Percentiles rank a stretch among this genome's conserved stretches.
These are phyloP conservation scores for Auriculariales sp. DNA, from an alignment of 768 basidiomycete genomes.

Conservation along the genomic window DNA sequence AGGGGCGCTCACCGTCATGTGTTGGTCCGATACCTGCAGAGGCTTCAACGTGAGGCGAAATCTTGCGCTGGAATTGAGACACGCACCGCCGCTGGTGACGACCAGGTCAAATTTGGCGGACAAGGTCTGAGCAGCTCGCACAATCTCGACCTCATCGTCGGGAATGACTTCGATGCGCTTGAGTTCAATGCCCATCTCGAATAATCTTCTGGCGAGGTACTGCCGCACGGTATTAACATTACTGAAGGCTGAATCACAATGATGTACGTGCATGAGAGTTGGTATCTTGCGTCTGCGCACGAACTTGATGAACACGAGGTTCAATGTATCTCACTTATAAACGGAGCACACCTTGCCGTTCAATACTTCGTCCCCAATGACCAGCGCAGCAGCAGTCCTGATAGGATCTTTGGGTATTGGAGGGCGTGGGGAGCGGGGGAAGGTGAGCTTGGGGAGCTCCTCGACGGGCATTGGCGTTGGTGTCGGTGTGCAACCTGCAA, in stretches of 20 bases:
- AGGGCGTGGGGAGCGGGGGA: conserved; percentile 33
- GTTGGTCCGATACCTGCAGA: conserved; percentile 56
- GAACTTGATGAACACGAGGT: too few relatives aligned
- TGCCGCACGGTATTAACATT: too few relatives aligned
- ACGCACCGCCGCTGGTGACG: conserved; percentile 63
- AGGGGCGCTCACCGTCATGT: conserved; percentile 53
- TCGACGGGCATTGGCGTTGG: not conserved
- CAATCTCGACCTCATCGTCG: conserved; percentile 80
- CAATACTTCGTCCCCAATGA: conserved; percentile 82
- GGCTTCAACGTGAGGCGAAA: not conserved
- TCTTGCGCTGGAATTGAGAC: not conserved
- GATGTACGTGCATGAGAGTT: too few relatives aligned
- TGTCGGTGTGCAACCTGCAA: not conserved
- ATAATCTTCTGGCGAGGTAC: conserved; percentile 78
- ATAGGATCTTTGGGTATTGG: conserved; percentile 56
- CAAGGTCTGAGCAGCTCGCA: conserved; percentile 76
- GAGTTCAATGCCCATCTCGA: conserved; percentile 72
- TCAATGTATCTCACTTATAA: too few relatives aligned
- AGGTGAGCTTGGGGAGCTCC: conserved; percentile 1
- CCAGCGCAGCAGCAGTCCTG: conserved; percentile 54
- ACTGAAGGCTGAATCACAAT: too few relatives aligned
- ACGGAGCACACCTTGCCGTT: conserved; percentile 46
- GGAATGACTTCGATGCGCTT: conserved; percentile 85
- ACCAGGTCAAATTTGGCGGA: conserved; percentile 77
- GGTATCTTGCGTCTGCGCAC: conserved; percentile 43